Evolutionary conservation across 441 rosid genomes (phyloP).

Genomic region (Euphorbia celastroides): DNA sequence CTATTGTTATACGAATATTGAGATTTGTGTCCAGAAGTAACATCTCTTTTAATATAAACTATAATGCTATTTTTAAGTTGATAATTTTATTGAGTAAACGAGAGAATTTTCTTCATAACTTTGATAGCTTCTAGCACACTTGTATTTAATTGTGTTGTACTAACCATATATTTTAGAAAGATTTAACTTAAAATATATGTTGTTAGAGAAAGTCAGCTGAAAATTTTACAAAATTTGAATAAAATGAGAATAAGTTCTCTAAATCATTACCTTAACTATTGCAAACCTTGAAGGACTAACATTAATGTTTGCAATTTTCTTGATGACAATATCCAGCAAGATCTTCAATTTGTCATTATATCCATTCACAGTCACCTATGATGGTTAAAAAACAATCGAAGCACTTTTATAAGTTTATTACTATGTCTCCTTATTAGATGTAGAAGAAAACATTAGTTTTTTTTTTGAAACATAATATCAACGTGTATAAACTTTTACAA

Average conservation of each 20-base stretch:
- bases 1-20: too few species aligned
- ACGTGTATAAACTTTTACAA: background rate
- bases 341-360: slow-evolving; percentile 75
- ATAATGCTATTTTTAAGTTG: background rate
- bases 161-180: background rate
- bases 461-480: background rate
- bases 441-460: background rate
- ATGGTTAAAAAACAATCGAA: slow-evolving; percentile 14
- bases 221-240: background rate
- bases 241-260: background rate
- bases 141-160: background rate
- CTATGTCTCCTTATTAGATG: background rate
- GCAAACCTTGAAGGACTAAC: slow-evolving; percentile 72
- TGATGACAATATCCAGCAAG: slow-evolving; percentile 56
- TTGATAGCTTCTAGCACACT: background rate
- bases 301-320: slow-evolving; percentile 62
- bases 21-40: too few species aligned
- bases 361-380: slow-evolving; percentile 60
- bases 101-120: background rate
- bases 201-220: background rate
- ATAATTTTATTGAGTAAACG: background rate
- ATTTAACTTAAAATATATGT: background rate
- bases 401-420: background rate
- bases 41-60: background rate
- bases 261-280: slow-evolving; percentile 62